Conservation (phyloP, 2,329 filamentous ascomycete genomes). For the Alternaria triticina region DNA sequence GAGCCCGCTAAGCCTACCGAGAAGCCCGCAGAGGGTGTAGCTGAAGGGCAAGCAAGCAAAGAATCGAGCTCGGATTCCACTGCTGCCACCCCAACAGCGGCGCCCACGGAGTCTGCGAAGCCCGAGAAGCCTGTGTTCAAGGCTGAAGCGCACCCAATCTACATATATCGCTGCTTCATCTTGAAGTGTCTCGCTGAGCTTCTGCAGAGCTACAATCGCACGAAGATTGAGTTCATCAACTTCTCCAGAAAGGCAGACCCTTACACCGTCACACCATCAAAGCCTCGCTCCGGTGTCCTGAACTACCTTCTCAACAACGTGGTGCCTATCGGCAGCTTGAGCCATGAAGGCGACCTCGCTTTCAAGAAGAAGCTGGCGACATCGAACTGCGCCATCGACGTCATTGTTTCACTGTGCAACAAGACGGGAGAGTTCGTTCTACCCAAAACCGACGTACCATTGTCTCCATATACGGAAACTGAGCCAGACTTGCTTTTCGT, state of each 20-base stretch:
- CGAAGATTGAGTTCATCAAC: constrained; percentile 99
- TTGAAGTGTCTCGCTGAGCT: constrained; percentile 91
- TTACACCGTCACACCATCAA: constrained; percentile 85
- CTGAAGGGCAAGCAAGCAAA: constrained; percentile 18
- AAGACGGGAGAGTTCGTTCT: constrained; percentile 81
- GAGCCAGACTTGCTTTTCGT: constrained; percentile 89
- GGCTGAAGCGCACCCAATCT: constrained; percentile 90
- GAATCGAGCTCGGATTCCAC: constrained; percentile 10
- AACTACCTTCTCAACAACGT: constrained; percentile 92
- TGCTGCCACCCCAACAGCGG: constrained; percentile 8
- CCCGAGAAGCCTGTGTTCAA: constrained; percentile 79
- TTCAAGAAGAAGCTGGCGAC: constrained; percentile 87
- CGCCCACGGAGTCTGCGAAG: constrained; percentile 46
- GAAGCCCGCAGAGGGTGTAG: constrained; percentile 37
- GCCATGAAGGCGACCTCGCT: constrained; percentile 74
- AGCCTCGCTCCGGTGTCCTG: constrained; percentile 88
- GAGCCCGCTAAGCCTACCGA: constrained; percentile 53
- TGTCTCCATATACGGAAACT: constrained; percentile 65
- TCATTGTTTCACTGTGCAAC: constrained; percentile 83
- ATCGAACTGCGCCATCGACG: constrained; percentile 82
- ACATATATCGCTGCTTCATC: constrained; percentile 94
- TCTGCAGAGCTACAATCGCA: constrained; percentile 87
- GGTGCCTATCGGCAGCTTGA: constrained; percentile 68
- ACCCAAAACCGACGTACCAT: constrained; percentile 52
- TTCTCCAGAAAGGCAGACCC: constrained; percentile 92